phyloP scores from a whole-genome alignment of 805 yeast species.

The Lachancea dasiensis region DNA sequence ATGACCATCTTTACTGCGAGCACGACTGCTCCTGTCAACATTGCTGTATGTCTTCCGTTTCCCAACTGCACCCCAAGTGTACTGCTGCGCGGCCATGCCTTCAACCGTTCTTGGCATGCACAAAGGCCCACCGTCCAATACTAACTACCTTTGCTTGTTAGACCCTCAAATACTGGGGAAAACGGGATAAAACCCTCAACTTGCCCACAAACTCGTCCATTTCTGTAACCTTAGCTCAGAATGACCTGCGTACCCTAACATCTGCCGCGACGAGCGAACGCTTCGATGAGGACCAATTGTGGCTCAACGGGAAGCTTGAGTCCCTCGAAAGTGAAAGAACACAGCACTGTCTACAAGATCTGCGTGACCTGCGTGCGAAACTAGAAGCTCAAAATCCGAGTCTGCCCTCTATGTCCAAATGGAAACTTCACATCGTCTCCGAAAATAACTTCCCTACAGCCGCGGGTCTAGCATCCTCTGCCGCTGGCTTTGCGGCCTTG shows the following conservation, averaged over 20 bases:
- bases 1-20: constrained; percentile 66
- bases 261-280: constrained; percentile 66
- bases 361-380: constrained; percentile 58
- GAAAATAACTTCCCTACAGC: constrained; percentile 99
- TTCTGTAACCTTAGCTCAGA: constrained; percentile 87
- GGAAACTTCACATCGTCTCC: constrained; percentile 73
- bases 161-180: constrained; percentile 98
- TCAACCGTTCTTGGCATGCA: neutral
- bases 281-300: constrained; percentile 60
- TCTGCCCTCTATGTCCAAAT: constrained; percentile 56
- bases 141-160: constrained; percentile 22
- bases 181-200: constrained; percentile 81
- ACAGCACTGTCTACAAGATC: constrained; percentile 67
- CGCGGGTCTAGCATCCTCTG: constrained; percentile 96
- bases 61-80: too few species aligned
- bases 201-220: constrained; percentile 95
- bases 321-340: constrained; percentile 58
- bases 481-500: constrained; percentile 97
- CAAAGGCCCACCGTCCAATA: constrained; percentile 1
- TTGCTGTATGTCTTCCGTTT: constrained; percentile 87
- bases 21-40: constrained; percentile 94
- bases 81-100: too few species aligned
- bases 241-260: constrained; percentile 85
- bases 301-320: constrained; percentile 83
- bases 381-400: constrained; percentile 49